phyloP scores from a whole-genome alignment of 1,284 basidiomycete genomes.

The Xerocomus amazonicus region DNA sequence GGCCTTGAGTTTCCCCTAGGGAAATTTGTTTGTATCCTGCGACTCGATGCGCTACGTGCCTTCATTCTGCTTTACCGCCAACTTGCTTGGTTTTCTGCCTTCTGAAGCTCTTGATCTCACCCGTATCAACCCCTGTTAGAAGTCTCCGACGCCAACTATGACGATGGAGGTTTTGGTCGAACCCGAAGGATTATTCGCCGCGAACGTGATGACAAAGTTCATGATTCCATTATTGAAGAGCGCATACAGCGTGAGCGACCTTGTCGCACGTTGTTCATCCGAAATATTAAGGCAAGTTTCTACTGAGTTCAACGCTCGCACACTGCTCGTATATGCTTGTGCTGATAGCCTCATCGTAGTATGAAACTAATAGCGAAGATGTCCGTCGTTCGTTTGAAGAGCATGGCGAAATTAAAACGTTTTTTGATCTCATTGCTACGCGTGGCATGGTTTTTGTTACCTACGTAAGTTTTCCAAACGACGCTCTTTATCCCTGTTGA shows the following conservation, averaged over 20 bases:
- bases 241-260: constrained; percentile 88
- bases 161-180: constrained; percentile 51
- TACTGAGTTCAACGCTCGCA: constrained; percentile 14
- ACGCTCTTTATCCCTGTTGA: constrained; percentile 6
- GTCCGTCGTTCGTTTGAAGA: constrained; percentile 85
- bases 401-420: constrained; percentile 94
- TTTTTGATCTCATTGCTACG: constrained; percentile 91
- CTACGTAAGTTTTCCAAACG: constrained; percentile 66
- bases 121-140: constrained; percentile 52
- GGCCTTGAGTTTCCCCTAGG: constrained; percentile 28
- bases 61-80: constrained; percentile 42
- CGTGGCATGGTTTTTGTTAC: constrained; percentile 98
- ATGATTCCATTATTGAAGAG: constrained; percentile 85
- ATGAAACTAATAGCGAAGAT: constrained; percentile 83
- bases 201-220: constrained; percentile 78
- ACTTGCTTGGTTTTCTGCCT: constrained; percentile 40
- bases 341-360: constrained; percentile 50
- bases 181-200: constrained; percentile 50
- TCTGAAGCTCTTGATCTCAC: constrained; percentile 49
- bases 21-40: constrained; percentile 22
- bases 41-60: constrained; percentile 33
- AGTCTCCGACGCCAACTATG: constrained; percentile 51
- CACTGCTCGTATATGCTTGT: constrained; percentile 3
- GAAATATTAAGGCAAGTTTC: constrained; percentile 89
- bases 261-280: constrained; percentile 93